A percentile compares a stretch with the other conserved stretches of the same genome.
phyloP scores from a whole-genome alignment of 371 early-diverging fungal genomes.

The Circinella umbellata region DNA sequence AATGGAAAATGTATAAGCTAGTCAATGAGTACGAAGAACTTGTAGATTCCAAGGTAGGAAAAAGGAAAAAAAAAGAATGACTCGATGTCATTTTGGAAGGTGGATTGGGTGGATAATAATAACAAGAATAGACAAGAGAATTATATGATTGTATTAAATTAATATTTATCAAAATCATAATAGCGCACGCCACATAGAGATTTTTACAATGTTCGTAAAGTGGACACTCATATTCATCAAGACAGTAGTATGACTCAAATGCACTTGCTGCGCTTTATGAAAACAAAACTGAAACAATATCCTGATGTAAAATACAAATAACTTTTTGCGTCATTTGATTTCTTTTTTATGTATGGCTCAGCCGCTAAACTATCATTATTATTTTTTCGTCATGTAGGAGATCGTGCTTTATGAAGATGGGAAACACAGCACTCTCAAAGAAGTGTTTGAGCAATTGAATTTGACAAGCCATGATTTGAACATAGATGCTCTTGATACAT shows the following conservation, averaged over 20 bases:
- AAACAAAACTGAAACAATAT: slow-evolving; percentile 88
- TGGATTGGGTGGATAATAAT: background rate
- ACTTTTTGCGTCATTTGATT: background rate
- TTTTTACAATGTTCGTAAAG: slow-evolving; percentile 98
- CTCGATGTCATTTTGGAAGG: background rate
- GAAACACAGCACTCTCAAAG: slow-evolving; percentile 69
- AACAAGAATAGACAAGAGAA: too few relatives aligned
- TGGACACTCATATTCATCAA: slow-evolving; percentile 98
- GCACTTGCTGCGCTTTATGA: slow-evolving; percentile 97
- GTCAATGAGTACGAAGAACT: slow-evolving; percentile 94
- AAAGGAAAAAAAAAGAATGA: background rate
- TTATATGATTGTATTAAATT: too few relatives aligned
- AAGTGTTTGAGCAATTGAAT: slow-evolving; percentile 92
- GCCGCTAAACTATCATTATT: background rate
- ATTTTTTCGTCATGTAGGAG: slow-evolving; percentile 42
- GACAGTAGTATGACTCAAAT: slow-evolving; percentile 98
- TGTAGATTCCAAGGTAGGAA: slow-evolving; percentile 82
- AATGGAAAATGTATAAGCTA: slow-evolving; percentile 93
- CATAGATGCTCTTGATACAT: slow-evolving; percentile 98
- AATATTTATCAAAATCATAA: background rate
- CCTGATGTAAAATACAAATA: slow-evolving; percentile 59
- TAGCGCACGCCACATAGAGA: slow-evolving; percentile 93
- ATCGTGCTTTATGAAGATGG: slow-evolving; percentile 79
- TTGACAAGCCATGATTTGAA: slow-evolving; percentile 95
- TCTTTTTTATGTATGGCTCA: too few relatives aligned